These are phyloP conservation scores for Gossypium lobatum DNA, from an alignment of 441 rosid species.

Conservation along the genomic window DNA sequence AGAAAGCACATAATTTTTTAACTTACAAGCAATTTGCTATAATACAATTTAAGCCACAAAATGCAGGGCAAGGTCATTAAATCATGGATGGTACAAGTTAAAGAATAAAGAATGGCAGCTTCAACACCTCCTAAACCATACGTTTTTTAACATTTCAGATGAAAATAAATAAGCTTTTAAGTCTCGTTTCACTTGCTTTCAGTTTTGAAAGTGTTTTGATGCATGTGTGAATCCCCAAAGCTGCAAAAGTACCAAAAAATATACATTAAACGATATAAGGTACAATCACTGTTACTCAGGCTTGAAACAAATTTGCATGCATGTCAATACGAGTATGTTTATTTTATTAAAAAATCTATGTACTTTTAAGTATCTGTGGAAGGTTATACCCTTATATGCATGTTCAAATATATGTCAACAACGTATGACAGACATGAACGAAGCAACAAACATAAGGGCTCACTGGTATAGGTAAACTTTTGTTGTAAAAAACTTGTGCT, in stretches of 20 bases:
- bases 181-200: constrained; percentile 18
- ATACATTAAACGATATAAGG: neutral
- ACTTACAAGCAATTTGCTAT: neutral
- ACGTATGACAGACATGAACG: too few species aligned
- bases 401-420: neutral
- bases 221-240: constrained; percentile 71
- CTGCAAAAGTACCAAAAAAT: constrained; percentile 31
- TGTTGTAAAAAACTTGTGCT: too few species aligned
- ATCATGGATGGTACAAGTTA: neutral
- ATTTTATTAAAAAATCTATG: too few species aligned
- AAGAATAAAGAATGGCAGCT: constrained; percentile 25
- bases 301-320: neutral
- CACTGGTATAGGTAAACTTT: too few species aligned
- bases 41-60: neutral
- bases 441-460: too few species aligned
- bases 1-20: neutral
- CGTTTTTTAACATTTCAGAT: neutral
- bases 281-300: neutral
- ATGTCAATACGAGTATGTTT: too few species aligned
- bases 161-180: neutral
- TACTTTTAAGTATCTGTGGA: too few species aligned
- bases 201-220: constrained; percentile 27
- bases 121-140: neutral
- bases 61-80: neutral
- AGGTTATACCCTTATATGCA: neutral